Conservation (phyloP, 352 stramenopile species). For the Plasmopara viticola region DNA sequence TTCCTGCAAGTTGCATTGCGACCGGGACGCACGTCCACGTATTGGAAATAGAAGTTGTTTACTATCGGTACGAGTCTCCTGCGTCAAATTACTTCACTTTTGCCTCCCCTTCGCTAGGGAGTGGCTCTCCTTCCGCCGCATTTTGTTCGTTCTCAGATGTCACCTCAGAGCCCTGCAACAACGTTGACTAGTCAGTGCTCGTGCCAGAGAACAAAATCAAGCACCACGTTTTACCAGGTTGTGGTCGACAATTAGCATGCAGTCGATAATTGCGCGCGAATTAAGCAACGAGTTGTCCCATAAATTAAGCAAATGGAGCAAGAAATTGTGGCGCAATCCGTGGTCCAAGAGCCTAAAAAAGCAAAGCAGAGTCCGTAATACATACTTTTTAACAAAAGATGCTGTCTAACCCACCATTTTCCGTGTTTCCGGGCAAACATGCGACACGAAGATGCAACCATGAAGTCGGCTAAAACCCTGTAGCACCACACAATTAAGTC, state of each 20-base stretch:
- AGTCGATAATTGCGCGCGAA: conserved; percentile 80
- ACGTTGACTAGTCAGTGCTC: not conserved
- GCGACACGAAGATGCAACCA: conserved; percentile 80
- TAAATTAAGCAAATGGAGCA: conserved; percentile 87
- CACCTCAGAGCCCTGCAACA: conserved; percentile 9
- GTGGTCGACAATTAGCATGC: conserved; percentile 83
- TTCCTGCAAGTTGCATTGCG: no score
- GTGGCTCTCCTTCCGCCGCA: conserved; percentile 6
- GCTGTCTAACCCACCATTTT: conserved; percentile 45
- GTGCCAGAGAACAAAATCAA: not conserved
- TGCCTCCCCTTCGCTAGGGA: not conserved
- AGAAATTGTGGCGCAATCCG: conserved; percentile 78
- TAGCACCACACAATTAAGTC: conserved; percentile 5
- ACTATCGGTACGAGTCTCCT: not conserved
- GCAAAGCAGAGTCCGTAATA: not conserved
- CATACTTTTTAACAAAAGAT: no score
- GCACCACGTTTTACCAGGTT: conserved; percentile 24
- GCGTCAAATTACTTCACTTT: no score
- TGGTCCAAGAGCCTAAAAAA: conserved; percentile 53
- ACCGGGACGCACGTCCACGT: not conserved
- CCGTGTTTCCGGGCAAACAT: conserved; percentile 78
- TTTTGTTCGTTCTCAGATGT: conserved; percentile 9
- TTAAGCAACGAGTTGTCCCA: conserved; percentile 87
- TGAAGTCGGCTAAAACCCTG: conserved; percentile 81
- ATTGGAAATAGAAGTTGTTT: not conserved